Base-by-base conservation (phyloP, 768 basidiomycete species). In the Suillus ampliporus region DNA sequence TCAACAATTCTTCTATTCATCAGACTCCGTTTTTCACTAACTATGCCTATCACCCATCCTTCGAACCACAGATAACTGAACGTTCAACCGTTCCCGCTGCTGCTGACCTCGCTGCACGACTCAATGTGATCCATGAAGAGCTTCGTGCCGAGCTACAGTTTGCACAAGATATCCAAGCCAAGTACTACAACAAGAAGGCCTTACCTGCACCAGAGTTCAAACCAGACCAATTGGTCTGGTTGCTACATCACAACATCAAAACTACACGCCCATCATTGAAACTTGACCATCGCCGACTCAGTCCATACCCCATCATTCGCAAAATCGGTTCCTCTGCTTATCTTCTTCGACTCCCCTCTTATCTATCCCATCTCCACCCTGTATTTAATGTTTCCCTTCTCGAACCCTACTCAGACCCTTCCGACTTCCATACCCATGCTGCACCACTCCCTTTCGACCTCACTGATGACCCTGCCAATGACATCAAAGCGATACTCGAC, bases 251-350 rank as follows among this genome's bases (percentile, higher is more conserved):
- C n/a, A 76, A 82, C 64, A 78, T 82, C 66, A 72, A 70, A 23
- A 81, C 80, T 10, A 77, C 71, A n/a, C 68, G 78, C 15, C 80
- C 80, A 3, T 76, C 78, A 3, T 57, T 69, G 38, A 83, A 83
- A 65, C 78, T 83, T 43, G 74, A 77, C 41, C 68, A 77, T 57
- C 65, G 68, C 10, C 67, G 67, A 11, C 70, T 79, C 5, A 73
- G 76, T 7, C 77, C 74, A 4, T 77, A 64, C 48, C 54, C 14
- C 3, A 48, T 69, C 10, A 28, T 65, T 17, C 46, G 40, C 8
- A 58, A 59, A 63, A 26, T 69, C 28, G 67, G 71, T 53, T 56
- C 64, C 15, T 58, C 65, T 19, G 53, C 76, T 4, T 79, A 75
- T 61, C 40, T 44, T 0, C 74, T 80, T 31, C 19, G 64, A 1